Conservation (phyloP, 2,329 filamentous ascomycete genomes). For the Pseudopyricularia cyperi region DNA sequence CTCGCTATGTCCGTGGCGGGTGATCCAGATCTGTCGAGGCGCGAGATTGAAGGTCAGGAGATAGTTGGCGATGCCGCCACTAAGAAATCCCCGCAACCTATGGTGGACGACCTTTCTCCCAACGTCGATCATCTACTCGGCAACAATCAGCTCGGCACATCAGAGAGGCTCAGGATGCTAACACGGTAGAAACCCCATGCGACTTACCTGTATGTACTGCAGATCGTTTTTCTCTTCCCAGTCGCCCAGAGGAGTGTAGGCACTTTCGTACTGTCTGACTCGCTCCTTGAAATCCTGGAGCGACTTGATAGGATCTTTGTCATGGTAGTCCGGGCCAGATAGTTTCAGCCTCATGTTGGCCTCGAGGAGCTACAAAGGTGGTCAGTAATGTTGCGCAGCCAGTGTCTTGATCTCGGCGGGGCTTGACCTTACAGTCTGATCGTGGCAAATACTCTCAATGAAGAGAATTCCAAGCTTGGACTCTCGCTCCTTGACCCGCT, state of each 20-base stretch:
- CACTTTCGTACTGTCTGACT: conserved; percentile 85
- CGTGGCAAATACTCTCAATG: conserved; percentile 86
- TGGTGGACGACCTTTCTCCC: conserved; percentile 88
- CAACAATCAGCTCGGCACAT: conserved; percentile 11
- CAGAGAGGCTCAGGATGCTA: no score
- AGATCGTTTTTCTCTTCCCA: conserved; percentile 85
- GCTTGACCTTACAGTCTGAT: conserved; percentile 42
- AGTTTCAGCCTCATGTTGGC: conserved; percentile 96
- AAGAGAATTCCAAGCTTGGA: conserved; percentile 87
- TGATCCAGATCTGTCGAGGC: conserved; percentile 96
- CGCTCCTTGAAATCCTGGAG: conserved; percentile 86
- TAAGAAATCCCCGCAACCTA: conserved; percentile 82
- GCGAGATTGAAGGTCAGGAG: conserved; percentile 94
- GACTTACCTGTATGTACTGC: conserved; percentile 70
- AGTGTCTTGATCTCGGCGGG: background rate
- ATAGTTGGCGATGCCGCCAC: conserved; percentile 85
- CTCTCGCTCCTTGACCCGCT: conserved; percentile 69
- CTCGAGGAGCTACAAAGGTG: conserved; percentile 52
- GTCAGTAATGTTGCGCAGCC: background rate
- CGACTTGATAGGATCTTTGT: conserved; percentile 77
- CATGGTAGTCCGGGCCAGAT: conserved; percentile 88
- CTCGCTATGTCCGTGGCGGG: conserved; percentile 77
- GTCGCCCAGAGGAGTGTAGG: conserved; percentile 79
- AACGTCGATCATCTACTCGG: conserved; percentile 75
- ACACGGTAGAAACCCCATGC: background rate